Base-by-base conservation (phyloP, 78 protist genomes). In the Chrysochromulina parva region DNA sequence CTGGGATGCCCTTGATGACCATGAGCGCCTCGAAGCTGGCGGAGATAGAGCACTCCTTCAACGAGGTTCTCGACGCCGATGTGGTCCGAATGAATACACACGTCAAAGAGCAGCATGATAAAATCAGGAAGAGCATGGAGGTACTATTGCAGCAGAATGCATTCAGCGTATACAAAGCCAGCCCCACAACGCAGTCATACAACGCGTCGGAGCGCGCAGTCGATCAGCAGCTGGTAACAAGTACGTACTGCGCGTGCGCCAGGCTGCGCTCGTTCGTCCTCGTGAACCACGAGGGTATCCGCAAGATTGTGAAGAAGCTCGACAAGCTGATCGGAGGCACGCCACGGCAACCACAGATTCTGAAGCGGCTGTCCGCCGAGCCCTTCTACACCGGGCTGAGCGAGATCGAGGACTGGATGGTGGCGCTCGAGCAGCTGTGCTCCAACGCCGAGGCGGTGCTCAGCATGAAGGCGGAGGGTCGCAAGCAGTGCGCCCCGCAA, bases 251-350 rank as follows among this genome's bases (percentile, higher is more conserved):
- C 38, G n/a, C 2, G 54, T 7, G 11, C 20, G 78, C 48, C 53
- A 74, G 50, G 84, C 84, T 74, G 47, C 4, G 6, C n/a, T 13
- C 57, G n/a, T 74, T 48, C 6, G 48, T 74, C 19, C 7, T 0
- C 24, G 57, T 74, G n/a, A 74, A 74, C 84, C 1, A 26, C 17
- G 13, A 6, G 24, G 84, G 47, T 3, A 28, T 48, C 47, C 84
- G 84, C 26, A 74, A 74, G 57, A 74, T 74, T 57, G 84, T 74
- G 11, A 74, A 74, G 55, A 74, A 74, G 84, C 47, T 20, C 84
- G 84, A 74, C 84, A 74, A 74, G 55, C 57, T 11, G 58, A 3
- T 38, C 48, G 10, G 57, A 10, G 57, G 78, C 9, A 2, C 52
- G 52, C 26, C 50, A 13, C 10, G 20, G 69, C 69, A 62, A 22